Evolutionary conservation across 352 stramenopile species (phyloP), one percentile per base, ranked within the genome.

Genomic region (Aphanomyces stellatus): DNA sequence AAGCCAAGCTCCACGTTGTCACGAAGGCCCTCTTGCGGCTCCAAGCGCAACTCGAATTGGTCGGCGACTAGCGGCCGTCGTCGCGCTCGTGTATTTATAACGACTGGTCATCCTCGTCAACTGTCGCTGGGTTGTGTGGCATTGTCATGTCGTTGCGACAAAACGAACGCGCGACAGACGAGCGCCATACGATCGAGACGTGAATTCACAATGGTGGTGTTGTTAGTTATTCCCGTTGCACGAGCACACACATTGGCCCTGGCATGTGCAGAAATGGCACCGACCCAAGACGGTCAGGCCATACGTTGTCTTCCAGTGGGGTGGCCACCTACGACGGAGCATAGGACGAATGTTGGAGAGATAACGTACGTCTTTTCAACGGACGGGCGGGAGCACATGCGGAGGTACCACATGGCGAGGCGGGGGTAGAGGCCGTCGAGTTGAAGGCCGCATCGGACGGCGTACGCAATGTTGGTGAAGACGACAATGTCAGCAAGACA

Each of bases 401-500:
- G 81, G 60, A 88, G 74, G 72, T 93, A 93, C 31, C 90, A 88
- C 73, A 81, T 87, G 22, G 85, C 85, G 48, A 93, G 70, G 5
- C 81, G 77, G 42, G 85, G 85, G 65, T 91, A 93, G 0, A 93
- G 74, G 19, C 82, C 85, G 33, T 93, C 85, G 48, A 93, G 79
- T 59, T 91, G 85, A 35, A 93, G 66, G 3, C 85, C 85, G 74
- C 85, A 93, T n/a, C 85, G 80, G 49, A 93, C 85, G 24, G 85
- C 85, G 70, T 93, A 93, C 6, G 85, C 85, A n/a, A 93, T 68
- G 73, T 93, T 93, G 41, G 81, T 90, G 67, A 93, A 93, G 43
- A 91, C 81, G 66, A 82, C 87, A 53, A 86, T 90, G 69, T 93
- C 85, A 66, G 82, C 91, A 57, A 91, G 68, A 76, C 79, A 90